Base-by-base conservation (phyloP, 495 filamentous ascomycete genomes). In the Patellaria atrata region DNA sequence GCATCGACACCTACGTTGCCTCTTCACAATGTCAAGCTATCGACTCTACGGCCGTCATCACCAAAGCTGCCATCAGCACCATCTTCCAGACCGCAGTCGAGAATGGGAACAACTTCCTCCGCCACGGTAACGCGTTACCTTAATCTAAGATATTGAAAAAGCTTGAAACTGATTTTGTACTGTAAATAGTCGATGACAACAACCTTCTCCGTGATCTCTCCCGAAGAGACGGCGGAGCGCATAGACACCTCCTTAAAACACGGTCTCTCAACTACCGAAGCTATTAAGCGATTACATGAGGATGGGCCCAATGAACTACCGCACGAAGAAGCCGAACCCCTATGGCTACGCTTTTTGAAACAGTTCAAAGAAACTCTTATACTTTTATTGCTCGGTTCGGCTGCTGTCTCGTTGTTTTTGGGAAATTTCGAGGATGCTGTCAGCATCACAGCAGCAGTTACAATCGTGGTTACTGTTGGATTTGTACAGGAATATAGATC, bases 401-500 rank as follows among this genome's bases (percentile, higher is more conserved):
- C 89, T 0, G 79, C 68, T 4, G 74, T 92, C 25, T 94, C 85
- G 0, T 76, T 94, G 29, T 48, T 94, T 30, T 84, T 99, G 68
- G 86, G 89, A 18, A 96, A 99, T 51, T 73, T 77, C 59, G 86
- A 94, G 45, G 89, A 99, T 62, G 91, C 91, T 4, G 61, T 96
- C 47, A 94, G 86, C 56, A 99, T 99, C 48, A 63, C 87, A 1
- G 70, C 92, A 21, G 89, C 89, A 1, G 89, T 99, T 5, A 89
- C 84, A 27, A 96, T 99, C 51, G 89, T 99, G 12, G 85, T 96
- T 23, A 80, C 80, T 1, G 89, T 96, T 33, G 89, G 84, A 8
- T 99, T 99, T 50, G 71, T 96, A 37, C 89, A 99, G 52, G 89
- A 99, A 57, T 96, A 94, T 54, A 71, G 91, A 38, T 94, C 87